Percentiles rank a stretch among this genome's conserved stretches.
Evolutionary conservation across 441 rosid genomes (phyloP).

Genomic region (Macaranga tanarius): DNA sequence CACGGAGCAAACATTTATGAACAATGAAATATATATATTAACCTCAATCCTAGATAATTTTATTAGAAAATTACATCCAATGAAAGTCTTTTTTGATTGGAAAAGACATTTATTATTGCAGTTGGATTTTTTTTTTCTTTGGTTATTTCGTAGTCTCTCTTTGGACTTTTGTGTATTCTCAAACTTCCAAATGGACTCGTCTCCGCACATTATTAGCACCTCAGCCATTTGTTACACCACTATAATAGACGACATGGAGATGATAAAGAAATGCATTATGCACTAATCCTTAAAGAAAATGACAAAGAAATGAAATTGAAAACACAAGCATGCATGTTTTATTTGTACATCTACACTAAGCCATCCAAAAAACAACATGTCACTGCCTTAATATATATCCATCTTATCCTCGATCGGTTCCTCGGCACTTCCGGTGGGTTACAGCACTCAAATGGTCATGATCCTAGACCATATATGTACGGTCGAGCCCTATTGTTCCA

Average conservation of each 20-base stretch:
- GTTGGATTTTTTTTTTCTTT: too few species aligned
- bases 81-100: neutral
- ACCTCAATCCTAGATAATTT: neutral
- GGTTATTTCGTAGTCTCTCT: too few species aligned
- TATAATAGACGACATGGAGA: too few species aligned
- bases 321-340: neutral
- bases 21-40: neutral
- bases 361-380: conserved; percentile 13
- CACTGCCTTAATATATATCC: neutral
- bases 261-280: neutral
- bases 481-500: neutral
- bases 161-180: too few species aligned
- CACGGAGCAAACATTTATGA: neutral
- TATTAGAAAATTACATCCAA: neutral
- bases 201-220: too few species aligned
- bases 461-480: conserved; percentile 6
- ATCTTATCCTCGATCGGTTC: neutral
- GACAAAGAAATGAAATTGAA: neutral
- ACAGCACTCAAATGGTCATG: conserved; percentile 15
- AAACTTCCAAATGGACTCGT: too few species aligned
- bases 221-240: too few species aligned
- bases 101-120: neutral
- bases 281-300: neutral
- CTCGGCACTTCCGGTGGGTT: neutral
- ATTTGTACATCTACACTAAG: neutral